phyloP scores from a whole-genome alignment of 306 rosid genomes.

The Inga laurina region DNA sequence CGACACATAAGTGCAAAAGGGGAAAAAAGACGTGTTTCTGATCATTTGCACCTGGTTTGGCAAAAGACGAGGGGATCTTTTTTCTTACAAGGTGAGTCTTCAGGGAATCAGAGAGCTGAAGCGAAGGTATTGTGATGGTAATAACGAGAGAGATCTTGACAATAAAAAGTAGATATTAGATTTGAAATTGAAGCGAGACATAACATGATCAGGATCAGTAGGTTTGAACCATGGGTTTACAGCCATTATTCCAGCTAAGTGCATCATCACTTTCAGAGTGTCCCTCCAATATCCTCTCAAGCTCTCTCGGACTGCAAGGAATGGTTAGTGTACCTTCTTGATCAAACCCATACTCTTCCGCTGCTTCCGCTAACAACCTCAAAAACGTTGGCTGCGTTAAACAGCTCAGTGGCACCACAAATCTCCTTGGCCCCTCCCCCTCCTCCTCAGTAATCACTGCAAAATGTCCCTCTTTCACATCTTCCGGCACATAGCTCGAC shows the following conservation, averaged over 20 bases:
- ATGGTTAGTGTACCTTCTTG: constrained; percentile 72
- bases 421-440: constrained; percentile 57
- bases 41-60: neutral
- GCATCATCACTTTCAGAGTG: neutral
- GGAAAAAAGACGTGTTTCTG: neutral
- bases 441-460: constrained; percentile 65
- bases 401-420: constrained; percentile 67
- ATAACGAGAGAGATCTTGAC: neutral
- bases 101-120: neutral
- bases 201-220: constrained; percentile 23
- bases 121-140: neutral
- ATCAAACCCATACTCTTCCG: constrained; percentile 81
- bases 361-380: constrained; percentile 70
- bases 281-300: constrained; percentile 56
- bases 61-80: neutral
- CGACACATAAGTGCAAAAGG: neutral
- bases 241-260: constrained; percentile 33
- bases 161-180: neutral
- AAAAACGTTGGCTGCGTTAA: constrained; percentile 60
- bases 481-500: constrained; percentile 54
- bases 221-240: constrained; percentile 44
- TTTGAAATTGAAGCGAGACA: neutral
- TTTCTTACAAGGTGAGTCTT: neutral
- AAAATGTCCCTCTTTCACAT: constrained; percentile 87
- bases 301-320: constrained; percentile 68